Evolutionary conservation across 129 eudicot species (phyloP).

Genomic region (Flaveria trinervia): DNA sequence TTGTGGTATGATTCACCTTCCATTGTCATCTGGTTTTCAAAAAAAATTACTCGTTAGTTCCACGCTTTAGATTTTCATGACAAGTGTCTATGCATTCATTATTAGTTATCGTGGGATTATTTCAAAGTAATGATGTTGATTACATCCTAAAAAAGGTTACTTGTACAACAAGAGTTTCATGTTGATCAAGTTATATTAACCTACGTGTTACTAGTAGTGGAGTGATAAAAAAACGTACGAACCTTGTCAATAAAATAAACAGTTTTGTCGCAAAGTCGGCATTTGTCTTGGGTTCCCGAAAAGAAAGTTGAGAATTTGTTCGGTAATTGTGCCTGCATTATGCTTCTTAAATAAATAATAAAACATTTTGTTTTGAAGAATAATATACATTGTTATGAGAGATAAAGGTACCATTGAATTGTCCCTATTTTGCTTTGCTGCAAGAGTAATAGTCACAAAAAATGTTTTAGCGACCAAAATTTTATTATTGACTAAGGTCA

Average conservation of each 20-base stretch:
- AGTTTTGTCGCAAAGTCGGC: conserved; percentile 71
- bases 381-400: background rate
- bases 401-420: conserved; percentile 46
- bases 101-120: too few species aligned
- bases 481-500: too few species aligned
- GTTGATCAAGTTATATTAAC: too few species aligned
- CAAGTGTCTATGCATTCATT: too few species aligned
- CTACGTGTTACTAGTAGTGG: too few species aligned
- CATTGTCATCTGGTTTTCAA: conserved; percentile 51
- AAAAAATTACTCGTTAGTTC: too few species aligned
- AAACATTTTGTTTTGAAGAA: too few species aligned
- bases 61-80: too few species aligned
- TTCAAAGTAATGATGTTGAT: too few species aligned
- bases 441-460: background rate
- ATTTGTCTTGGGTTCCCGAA: conserved; percentile 88
- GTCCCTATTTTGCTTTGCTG: conserved; percentile 59
- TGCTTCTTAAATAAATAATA: too few species aligned
- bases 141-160: too few species aligned
- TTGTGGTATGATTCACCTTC: conserved; percentile 84
- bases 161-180: too few species aligned
- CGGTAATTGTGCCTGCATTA: conserved; percentile 40
- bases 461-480: background rate
- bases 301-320: conserved; percentile 70
- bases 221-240: background rate
- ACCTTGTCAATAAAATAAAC: conserved; percentile 64